Percentiles rank a stretch among this genome's conserved stretches.
phyloP scores from a whole-genome alignment of 768 basidiomycete genomes.

The Peribolospora kevripleyi region DNA sequence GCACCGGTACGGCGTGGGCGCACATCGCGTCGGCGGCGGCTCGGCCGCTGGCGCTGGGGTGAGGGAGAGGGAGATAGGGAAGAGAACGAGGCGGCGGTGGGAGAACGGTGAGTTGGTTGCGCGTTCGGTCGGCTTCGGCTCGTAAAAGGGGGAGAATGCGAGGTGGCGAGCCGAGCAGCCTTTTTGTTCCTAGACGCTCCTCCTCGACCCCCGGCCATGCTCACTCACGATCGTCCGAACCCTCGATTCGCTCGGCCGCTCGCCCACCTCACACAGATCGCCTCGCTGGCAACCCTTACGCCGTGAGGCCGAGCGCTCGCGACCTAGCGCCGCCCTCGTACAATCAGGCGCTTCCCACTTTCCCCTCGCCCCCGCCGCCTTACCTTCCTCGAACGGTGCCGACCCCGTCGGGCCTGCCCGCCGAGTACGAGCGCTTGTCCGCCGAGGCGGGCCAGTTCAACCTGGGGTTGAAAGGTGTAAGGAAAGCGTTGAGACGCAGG shows the following conservation, averaged over 20 bases:
- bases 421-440: neutral
- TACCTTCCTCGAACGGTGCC: conserved; percentile 6
- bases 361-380: conserved; percentile 4
- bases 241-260: neutral
- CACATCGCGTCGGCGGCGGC: too few relatives aligned
- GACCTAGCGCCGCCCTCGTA: conserved; percentile 4
- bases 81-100: conserved; percentile 1
- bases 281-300: conserved; percentile 8
- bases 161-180: too few relatives aligned
- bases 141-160: neutral
- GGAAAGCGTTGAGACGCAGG: neutral
- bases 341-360: neutral
- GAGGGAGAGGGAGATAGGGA: neutral
- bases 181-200: neutral
- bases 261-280: neutral
- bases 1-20: too few relatives aligned
- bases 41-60: too few relatives aligned
- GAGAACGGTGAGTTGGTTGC: conserved; percentile 6
- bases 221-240: too few relatives aligned
- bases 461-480: conserved; percentile 5
- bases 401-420: neutral
- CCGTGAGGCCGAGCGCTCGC: conserved; percentile 3
- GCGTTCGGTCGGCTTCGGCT: too few relatives aligned
- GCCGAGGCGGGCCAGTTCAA: conserved; percentile 3
- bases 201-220: neutral